phyloP scores from a whole-genome alignment of 305 asterid species.

The Solanum chacoense region DNA sequence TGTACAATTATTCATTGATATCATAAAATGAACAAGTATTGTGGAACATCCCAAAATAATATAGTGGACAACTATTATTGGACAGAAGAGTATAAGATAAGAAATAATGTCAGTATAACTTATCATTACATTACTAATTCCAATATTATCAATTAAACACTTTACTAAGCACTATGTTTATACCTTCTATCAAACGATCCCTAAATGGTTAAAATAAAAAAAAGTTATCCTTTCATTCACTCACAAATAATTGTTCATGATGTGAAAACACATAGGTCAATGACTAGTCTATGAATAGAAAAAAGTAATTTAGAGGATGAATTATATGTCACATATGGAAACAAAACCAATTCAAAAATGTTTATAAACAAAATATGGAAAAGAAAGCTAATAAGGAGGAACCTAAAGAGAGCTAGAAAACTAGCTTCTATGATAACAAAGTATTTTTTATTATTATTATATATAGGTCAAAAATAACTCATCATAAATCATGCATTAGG shows the following conservation, averaged over 20 bases:
- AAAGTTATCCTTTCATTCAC: neutral
- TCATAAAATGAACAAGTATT: too few species aligned
- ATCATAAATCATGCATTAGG: neutral
- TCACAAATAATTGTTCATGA: neutral
- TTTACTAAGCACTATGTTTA: neutral
- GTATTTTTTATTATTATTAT: too few species aligned
- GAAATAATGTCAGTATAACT: neutral
- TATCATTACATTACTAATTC: neutral
- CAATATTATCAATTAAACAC: neutral
- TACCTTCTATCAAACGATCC: neutral
- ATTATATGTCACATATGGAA: neutral
- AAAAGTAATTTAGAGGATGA: neutral
- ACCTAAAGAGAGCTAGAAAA: neutral
- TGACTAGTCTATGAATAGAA: neutral
- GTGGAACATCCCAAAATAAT: too few species aligned
- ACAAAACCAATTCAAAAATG: neutral
- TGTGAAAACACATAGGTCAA: neutral
- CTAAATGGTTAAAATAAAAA: neutral
- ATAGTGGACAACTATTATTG: too few species aligned
- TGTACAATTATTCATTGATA: too few species aligned
- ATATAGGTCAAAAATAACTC: neutral
- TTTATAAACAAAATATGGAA: neutral
- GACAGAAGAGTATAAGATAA: neutral
- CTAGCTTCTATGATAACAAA: neutral
- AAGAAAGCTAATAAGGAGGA: neutral